These are phyloP conservation scores for Cystobasidium ongulense DNA, from an alignment of 768 basidiomycete genomes.

Conservation along the genomic window DNA sequence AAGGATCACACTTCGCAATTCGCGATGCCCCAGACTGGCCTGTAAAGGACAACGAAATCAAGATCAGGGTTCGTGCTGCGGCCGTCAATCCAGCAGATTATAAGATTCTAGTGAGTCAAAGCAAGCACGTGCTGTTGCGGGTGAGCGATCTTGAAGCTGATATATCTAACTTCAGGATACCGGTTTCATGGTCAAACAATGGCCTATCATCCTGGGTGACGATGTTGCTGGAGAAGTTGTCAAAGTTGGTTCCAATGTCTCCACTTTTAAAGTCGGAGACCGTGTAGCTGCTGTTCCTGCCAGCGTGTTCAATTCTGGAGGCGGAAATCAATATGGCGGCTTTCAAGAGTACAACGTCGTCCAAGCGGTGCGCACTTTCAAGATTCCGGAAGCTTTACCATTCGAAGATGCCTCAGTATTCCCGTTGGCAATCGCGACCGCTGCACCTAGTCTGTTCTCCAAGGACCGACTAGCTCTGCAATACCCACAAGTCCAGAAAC, in stretches of 20 bases:
- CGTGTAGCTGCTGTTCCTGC: background rate
- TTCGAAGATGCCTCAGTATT: background rate
- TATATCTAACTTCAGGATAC: background rate
- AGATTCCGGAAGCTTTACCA: background rate
- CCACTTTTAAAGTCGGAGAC: background rate
- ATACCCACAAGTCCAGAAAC: background rate
- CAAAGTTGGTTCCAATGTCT: background rate
- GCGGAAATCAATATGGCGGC: background rate
- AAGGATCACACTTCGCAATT: background rate
- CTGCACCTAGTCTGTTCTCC: background rate
- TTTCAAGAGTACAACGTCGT: constrained; percentile 5
- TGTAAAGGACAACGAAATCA: background rate
- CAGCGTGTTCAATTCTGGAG: background rate
- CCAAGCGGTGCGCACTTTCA: background rate
- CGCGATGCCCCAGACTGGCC: background rate
- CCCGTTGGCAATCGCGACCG: background rate
- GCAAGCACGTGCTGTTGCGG: background rate
- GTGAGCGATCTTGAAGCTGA: background rate
- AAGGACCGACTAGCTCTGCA: background rate
- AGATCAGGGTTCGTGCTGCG: background rate
- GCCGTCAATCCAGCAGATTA: constrained; percentile 17
- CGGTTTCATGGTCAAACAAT: background rate
- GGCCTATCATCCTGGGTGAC: background rate
- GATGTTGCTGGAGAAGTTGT: background rate
- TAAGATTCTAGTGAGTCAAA: background rate